A percentile compares a stretch with the other conserved stretches of the same genome.
phyloP scores from a whole-genome alignment of 1,284 basidiomycete genomes.

The Ustilago shanxiensis region DNA sequence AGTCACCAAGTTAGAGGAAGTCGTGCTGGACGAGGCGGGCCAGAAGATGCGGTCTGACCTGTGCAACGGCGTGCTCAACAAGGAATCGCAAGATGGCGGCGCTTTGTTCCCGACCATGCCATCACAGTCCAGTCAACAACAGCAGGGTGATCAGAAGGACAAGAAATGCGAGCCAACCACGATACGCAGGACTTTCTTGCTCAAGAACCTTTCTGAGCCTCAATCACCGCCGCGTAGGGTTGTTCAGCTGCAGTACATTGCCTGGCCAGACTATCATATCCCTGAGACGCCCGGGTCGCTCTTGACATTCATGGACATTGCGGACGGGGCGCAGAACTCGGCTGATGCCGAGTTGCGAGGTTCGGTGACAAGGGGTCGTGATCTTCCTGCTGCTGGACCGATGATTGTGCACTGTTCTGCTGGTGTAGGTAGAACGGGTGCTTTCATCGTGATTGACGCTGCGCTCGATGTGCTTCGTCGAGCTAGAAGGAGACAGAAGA shows the following conservation, averaged over 20 bases:
- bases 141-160: neutral
- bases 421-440: slow-evolving; percentile 67
- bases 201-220: slow-evolving; percentile 41
- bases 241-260: slow-evolving; percentile 65
- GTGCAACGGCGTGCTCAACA: slow-evolving; percentile 22
- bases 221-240: slow-evolving; percentile 39
- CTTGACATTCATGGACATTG: slow-evolving; percentile 57
- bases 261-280: slow-evolving; percentile 69
- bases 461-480: slow-evolving; percentile 58
- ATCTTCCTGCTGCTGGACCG: slow-evolving; percentile 40
- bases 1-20: slow-evolving; percentile 54
- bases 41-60: slow-evolving; percentile 35
- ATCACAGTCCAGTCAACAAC: slow-evolving; percentile 7
- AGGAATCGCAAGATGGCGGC: slow-evolving; percentile 27
- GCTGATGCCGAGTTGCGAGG: slow-evolving; percentile 42
- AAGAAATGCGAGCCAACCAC: slow-evolving; percentile 33
- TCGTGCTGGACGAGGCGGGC: slow-evolving; percentile 43
- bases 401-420: slow-evolving; percentile 69
- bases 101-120: slow-evolving; percentile 52
- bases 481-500: slow-evolving; percentile 32
- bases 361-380: neutral
- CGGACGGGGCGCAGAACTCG: slow-evolving; percentile 47
- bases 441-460: slow-evolving; percentile 64
- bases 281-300: slow-evolving; percentile 61
- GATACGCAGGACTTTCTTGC: slow-evolving; percentile 53